Conservation (phyloP, 2,329 filamentous ascomycete genomes). For the Grosmannia huntii region DNA sequence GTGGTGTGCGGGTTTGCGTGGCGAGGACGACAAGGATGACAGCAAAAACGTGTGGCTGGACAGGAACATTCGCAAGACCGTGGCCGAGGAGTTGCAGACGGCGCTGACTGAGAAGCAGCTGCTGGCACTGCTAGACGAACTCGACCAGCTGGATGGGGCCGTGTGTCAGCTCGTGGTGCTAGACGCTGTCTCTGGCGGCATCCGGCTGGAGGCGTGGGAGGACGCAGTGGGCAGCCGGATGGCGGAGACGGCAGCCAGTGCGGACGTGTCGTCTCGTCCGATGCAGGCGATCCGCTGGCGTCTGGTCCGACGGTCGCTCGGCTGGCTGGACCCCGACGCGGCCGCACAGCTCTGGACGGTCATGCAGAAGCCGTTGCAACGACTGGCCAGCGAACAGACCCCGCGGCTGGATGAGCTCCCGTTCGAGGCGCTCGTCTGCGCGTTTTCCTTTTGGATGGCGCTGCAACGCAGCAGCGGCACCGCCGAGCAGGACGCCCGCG, state of each 20-base stretch:
- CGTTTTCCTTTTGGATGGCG: slow-evolving; percentile 18
- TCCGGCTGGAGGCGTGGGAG: slow-evolving; percentile 27
- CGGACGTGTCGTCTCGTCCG: neutral
- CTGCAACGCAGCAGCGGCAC: slow-evolving; percentile 12
- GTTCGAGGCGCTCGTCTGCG: slow-evolving; percentile 20
- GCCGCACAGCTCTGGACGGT: slow-evolving; percentile 15
- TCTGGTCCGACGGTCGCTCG: slow-evolving; percentile 16
- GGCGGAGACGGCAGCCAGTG: slow-evolving; percentile 19
- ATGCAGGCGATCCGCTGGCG: slow-evolving; percentile 12
- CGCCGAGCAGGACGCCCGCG: slow-evolving; percentile 16
- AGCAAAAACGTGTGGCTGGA: slow-evolving; percentile 19
- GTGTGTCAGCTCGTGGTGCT: slow-evolving; percentile 28
- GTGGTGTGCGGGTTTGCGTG: slow-evolving; percentile 25
- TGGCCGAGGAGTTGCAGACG: slow-evolving; percentile 23
- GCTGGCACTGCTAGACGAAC: slow-evolving; percentile 28
- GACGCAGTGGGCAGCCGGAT: slow-evolving; percentile 28
- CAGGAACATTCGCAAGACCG: slow-evolving; percentile 12
- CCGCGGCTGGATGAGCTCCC: slow-evolving; percentile 14
- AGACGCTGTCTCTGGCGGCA: slow-evolving; percentile 27
- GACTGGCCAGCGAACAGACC: slow-evolving; percentile 5
- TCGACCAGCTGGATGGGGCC: slow-evolving; percentile 23
- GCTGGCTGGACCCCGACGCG: slow-evolving; percentile 16
- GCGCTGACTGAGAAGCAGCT: slow-evolving; percentile 33
- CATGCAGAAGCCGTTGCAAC: neutral
- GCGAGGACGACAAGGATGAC: too few relatives aligned